Conservation (phyloP, 1,284 basidiomycete species). For the Trichosporon faecale region DNA sequence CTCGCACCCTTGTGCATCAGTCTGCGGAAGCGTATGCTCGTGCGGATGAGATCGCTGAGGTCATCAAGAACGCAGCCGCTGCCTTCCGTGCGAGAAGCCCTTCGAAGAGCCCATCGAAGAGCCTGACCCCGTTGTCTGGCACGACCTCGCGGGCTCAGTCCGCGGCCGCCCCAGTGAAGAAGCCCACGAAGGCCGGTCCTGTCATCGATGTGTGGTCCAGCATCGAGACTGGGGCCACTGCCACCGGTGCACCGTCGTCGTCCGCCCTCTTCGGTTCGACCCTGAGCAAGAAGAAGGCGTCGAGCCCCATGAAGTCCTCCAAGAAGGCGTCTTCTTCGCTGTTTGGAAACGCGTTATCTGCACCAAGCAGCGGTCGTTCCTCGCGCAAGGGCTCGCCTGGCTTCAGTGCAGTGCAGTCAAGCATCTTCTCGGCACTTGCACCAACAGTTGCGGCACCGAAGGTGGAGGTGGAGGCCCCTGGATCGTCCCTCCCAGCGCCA, state of each 20-base stretch:
- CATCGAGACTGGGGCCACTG: conserved; percentile 8
- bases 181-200: conserved; percentile 3
- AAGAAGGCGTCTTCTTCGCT: conserved; percentile 27
- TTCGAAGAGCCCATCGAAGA: not conserved
- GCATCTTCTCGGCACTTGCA: conserved; percentile 24
- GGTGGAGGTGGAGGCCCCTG: conserved; percentile 7
- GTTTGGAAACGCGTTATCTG: conserved; percentile 21
- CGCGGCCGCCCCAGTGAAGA: not conserved
- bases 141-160: not conserved
- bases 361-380: conserved; percentile 5
- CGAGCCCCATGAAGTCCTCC: conserved; percentile 20
- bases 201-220: conserved; percentile 26
- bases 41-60: conserved; percentile 64
- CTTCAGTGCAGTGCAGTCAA: conserved; percentile 26
- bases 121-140: not conserved
- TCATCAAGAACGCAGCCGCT: conserved; percentile 49
- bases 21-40: conserved; percentile 13
- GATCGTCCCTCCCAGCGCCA: conserved; percentile 38
- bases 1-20: not conserved
- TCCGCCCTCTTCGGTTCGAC: conserved; percentile 31
- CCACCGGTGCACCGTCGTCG: not conserved
- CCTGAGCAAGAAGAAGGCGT: conserved; percentile 9
- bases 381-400: conserved; percentile 28
- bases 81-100: not conserved
- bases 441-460: not conserved